Conservation (phyloP, 768 basidiomycete genomes). For the Amanita inopinata region DNA sequence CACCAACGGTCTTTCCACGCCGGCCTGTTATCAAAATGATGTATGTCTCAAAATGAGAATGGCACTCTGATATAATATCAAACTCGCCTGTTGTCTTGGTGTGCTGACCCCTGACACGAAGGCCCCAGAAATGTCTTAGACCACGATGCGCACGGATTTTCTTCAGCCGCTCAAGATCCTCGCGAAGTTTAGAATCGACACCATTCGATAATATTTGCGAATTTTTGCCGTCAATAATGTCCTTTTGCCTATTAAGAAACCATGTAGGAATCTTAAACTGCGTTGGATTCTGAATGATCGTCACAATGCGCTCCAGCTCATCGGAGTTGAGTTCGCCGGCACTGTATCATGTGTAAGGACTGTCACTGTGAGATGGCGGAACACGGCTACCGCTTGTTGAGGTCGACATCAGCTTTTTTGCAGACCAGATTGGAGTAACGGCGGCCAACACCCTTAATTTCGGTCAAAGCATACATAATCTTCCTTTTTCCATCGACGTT, state of each 20-base stretch:
- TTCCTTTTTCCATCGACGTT: constrained; percentile 99
- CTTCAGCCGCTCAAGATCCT: constrained; percentile 96
- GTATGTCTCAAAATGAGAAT: not conserved
- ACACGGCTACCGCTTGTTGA: constrained; percentile 89
- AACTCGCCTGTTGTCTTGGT: constrained; percentile 95
- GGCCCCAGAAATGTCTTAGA: constrained; percentile 86
- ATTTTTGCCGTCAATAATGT: constrained; percentile 96
- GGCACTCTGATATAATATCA: not conserved
- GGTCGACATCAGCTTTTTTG: constrained; percentile 99
- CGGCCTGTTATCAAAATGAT: constrained; percentile 48
- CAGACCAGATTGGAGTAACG: constrained; percentile 98
- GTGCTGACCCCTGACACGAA: constrained; percentile 96
- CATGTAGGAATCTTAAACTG: constrained; percentile 99
- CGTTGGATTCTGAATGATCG: constrained; percentile 97
- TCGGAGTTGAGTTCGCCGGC: constrained; percentile 99
- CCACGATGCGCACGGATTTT: constrained; percentile 98
- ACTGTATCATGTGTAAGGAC: constrained; percentile 31
- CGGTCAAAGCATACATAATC: constrained; percentile 98
- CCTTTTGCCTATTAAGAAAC: constrained; percentile 99
- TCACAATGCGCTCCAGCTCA: constrained; percentile 97
- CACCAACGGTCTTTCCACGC: constrained; percentile 94
- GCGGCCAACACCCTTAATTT: constrained; percentile 99
- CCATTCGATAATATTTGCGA: constrained; percentile 92
- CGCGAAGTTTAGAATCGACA: constrained; percentile 96
- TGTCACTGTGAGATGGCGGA: not conserved